phyloP scores from a whole-genome alignment of 805 yeast genomes.

The Schwanniomyces pseudopolymorphus region DNA sequence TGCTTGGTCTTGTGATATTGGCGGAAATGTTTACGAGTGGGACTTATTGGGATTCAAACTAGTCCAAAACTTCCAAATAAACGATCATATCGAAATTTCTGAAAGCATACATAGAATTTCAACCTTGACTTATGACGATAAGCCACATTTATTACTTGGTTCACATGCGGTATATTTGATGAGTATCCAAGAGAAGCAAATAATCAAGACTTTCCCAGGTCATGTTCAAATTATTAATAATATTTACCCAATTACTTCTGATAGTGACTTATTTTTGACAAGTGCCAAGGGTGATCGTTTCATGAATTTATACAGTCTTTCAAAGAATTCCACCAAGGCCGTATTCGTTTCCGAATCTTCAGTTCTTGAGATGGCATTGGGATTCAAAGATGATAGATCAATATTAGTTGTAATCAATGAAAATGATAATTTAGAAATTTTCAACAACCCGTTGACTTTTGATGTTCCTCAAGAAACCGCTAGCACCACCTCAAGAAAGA shows the following conservation, averaged over 20 bases:
- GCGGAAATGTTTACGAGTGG: slow-evolving; percentile 63
- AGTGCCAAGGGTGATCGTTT: slow-evolving; percentile 81
- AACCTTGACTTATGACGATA: slow-evolving; percentile 25
- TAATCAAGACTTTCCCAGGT: slow-evolving; percentile 64
- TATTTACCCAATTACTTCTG: slow-evolving; percentile 36
- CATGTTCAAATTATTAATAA: slow-evolving; percentile 68
- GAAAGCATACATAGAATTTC: slow-evolving; percentile 32
- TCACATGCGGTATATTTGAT: slow-evolving; percentile 65
- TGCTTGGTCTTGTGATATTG: slow-evolving; percentile 60
- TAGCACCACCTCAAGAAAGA: slow-evolving; percentile 28
- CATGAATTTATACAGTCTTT: slow-evolving; percentile 63
- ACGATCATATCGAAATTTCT: slow-evolving; percentile 34
- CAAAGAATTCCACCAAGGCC: slow-evolving; percentile 41
- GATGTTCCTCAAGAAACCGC: slow-evolving; percentile 16
- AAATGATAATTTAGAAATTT: slow-evolving; percentile 71
- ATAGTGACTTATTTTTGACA: slow-evolving; percentile 55
- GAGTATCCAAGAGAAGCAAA: slow-evolving; percentile 36
- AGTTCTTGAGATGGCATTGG: slow-evolving; percentile 46
- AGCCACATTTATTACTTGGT: slow-evolving; percentile 55
- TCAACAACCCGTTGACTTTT: slow-evolving; percentile 52
- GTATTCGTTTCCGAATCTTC: slow-evolving; percentile 74
- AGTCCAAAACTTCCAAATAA: slow-evolving; percentile 41
- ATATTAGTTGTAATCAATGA: slow-evolving; percentile 64
- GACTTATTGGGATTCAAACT: slow-evolving; percentile 47
- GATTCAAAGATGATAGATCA: slow-evolving; percentile 26